Percentiles rank a stretch among this genome's conserved stretches.
Evolutionary conservation across 2,329 filamentous ascomycete species (phyloP).

Genomic region (Talaromyces sp.): DNA sequence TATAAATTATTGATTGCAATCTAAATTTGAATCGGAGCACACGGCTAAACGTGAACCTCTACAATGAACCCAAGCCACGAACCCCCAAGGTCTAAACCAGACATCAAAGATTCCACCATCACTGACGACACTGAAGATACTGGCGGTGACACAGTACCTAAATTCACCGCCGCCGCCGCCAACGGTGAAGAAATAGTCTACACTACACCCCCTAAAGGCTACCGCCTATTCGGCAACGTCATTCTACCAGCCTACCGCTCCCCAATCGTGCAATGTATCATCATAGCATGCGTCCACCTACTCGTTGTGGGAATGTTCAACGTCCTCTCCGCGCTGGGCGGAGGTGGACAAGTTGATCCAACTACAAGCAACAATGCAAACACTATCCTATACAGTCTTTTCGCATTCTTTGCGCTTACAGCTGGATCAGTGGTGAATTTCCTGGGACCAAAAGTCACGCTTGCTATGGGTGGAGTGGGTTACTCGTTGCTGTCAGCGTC

Average conservation of each 20-base stretch:
- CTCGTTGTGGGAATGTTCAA: conserved; percentile 24
- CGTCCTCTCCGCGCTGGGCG: conserved; percentile 21
- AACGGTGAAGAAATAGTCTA: conserved; percentile 4
- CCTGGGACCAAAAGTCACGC: conserved; percentile 65
- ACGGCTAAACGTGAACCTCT: neutral
- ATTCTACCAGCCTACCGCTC: conserved; percentile 20
- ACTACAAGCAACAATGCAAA: conserved; percentile 21
- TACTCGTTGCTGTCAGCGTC: conserved; percentile 72
- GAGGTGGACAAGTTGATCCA: conserved; percentile 22
- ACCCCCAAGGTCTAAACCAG: neutral
- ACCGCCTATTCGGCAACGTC: conserved; percentile 17
- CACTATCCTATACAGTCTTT: conserved; percentile 21
- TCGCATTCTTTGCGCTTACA: conserved; percentile 20
- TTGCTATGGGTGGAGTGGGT: conserved; percentile 70
- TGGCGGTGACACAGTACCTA: neutral
- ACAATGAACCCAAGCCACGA: conserved; percentile 8
- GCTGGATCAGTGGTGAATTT: conserved; percentile 64
- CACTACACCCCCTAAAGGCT: conserved; percentile 16
- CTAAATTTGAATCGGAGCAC: neutral
- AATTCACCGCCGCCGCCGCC: neutral
- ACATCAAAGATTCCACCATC: conserved; percentile 13
- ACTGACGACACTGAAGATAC: neutral
- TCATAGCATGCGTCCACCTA: conserved; percentile 20
- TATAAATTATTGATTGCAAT: neutral
- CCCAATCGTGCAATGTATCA: conserved; percentile 20